Conservation (phyloP, 2,329 filamentous ascomycete genomes). For the Ophiosphaerella korrae region DNA sequence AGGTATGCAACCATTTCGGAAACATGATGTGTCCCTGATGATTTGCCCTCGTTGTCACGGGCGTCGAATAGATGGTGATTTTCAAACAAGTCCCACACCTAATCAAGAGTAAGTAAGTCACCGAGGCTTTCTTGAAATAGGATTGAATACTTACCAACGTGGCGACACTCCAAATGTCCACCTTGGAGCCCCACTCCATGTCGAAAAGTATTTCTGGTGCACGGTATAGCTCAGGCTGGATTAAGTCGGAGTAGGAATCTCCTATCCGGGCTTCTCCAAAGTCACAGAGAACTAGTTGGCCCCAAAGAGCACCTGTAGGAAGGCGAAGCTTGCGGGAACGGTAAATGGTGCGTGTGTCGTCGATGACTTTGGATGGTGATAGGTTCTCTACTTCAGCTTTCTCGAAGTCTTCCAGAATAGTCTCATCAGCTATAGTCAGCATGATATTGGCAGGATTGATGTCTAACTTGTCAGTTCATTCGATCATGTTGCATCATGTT, state of each 20-base stretch:
- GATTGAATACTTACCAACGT: constrained; percentile 39
- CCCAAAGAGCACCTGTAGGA: constrained; percentile 34
- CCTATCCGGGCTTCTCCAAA: constrained; percentile 45
- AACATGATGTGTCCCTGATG: constrained; percentile 37
- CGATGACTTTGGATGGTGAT: constrained; percentile 46
- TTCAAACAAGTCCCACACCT: constrained; percentile 49
- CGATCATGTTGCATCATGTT: constrained; percentile 13
- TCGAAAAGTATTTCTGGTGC: constrained; percentile 48
- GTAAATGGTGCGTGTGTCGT: constrained; percentile 26
- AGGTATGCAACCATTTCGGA: constrained; percentile 39
- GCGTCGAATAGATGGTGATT: constrained; percentile 41
- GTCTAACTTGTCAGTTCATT: constrained; percentile 33
- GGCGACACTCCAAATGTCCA: constrained; percentile 50
- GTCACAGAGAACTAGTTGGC: constrained; percentile 46
- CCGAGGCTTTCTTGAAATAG: constrained; percentile 11
- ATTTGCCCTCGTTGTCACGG: constrained; percentile 23
- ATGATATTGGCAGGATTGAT: constrained; percentile 54
- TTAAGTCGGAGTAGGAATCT: constrained; percentile 32
- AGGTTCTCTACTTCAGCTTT: constrained; percentile 45
- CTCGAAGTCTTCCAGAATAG: constrained; percentile 45
- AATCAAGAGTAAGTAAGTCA: constrained; percentile 17
- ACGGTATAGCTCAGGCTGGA: constrained; percentile 48
- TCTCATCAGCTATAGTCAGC: constrained; percentile 42
- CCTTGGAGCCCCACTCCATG: constrained; percentile 44
- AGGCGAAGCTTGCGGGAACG: constrained; percentile 35